Base-by-base conservation (phyloP, 2,329 filamentous ascomycete species). In the Fusarium sulawesiense region DNA sequence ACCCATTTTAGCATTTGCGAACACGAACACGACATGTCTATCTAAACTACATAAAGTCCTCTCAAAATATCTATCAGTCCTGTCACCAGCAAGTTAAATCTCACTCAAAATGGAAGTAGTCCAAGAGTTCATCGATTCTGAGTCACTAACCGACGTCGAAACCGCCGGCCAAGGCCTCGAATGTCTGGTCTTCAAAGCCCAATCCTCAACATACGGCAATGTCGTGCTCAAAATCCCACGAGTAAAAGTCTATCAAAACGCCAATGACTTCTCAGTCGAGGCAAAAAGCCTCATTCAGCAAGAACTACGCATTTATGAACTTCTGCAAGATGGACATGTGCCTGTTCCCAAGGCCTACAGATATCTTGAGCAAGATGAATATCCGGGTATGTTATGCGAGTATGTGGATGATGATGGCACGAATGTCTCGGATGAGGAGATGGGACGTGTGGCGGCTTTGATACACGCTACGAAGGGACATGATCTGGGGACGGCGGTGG, bases 381-480 rank as follows among this genome's bases (percentile, higher is more conserved):
- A 65, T 9, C 60, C 62, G 4, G 62, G 46, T 7, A 59, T 65
- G 62, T 8, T 65, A 7, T 64, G 62, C 29, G 60, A 65, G 25
- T 65, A 59, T 18, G 41, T 65, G n/a, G 29, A 51, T 2, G 60
- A 65, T 3, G 53, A 65, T 18, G 60, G 60, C 4, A 65, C 46
- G 1, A 6, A 20, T 0, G 44, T 65, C 11, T 40, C 53, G 0
- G 27, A 23, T 5, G 46, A 53, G 29, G 60, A 65, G 10, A 65
- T 65, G 46, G 62, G 62, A 2, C 53, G 53, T 9, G 53, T 65
- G 11, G 60, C 46, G 3, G 62, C 60, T 1, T 14, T 65, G 23
- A 47, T 65, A 44, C 60, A 65, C 6, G 51, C 60, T 0, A 32
- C 29, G 1, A 11, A 46, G 0, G 13, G 51, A 4, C 9, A 23